Evolutionary conservation across 352 stramenopile species (phyloP).

Genomic region (Pythium brachiatum): DNA sequence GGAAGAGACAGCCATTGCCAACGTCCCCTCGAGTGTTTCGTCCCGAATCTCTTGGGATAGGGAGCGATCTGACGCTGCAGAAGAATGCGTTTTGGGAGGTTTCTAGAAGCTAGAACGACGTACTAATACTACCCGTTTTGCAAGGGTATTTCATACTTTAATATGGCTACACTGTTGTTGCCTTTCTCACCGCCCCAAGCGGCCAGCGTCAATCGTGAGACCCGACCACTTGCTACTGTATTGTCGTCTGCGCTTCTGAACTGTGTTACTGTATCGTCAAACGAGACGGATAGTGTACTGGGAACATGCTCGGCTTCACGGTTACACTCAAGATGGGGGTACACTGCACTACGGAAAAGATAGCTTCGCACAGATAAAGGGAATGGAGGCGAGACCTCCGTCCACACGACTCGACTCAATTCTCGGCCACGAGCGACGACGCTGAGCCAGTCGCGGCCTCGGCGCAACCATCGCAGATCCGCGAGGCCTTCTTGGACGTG

Average conservation of each 20-base stretch:
- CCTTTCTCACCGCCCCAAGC: neutral
- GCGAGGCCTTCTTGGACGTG: constrained; percentile 75
- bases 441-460: constrained; percentile 29
- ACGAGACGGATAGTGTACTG: too few relatives aligned
- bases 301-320: too few relatives aligned
- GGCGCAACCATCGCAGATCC: constrained; percentile 72
- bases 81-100: neutral
- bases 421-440: constrained; percentile 22
- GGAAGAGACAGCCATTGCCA: too few relatives aligned
- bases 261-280: too few relatives aligned
- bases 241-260: neutral
- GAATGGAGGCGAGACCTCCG: too few relatives aligned
- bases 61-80: neutral
- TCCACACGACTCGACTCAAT: too few relatives aligned
- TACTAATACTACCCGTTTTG: neutral
- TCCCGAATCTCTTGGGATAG: neutral
- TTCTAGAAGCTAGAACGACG: too few relatives aligned
- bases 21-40: too few relatives aligned
- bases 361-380: too few relatives aligned
- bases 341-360: too few relatives aligned
- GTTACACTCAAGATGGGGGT: too few relatives aligned
- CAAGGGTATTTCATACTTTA: neutral
- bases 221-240: neutral
- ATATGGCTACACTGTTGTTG: neutral
- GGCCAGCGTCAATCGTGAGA: neutral